Conservation (phyloP, 148 eudicot species). For the Silene conica region DNA sequence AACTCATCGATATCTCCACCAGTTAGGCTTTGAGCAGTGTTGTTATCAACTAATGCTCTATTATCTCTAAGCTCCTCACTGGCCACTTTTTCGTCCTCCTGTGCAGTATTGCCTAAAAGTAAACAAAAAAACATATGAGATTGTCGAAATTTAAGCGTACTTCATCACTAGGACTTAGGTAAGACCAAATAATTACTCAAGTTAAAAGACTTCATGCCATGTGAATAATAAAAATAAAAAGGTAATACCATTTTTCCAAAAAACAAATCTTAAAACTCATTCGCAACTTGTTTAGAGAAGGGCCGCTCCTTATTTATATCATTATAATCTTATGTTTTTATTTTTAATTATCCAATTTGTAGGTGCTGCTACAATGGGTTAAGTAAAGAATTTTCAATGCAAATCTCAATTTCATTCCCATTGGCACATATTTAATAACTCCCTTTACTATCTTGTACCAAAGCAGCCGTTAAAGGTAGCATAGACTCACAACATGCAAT, state of each 20-base stretch:
- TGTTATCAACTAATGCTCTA: slow-evolving; percentile 77
- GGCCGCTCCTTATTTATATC: no score
- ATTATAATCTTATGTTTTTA: no score
- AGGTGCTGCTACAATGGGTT: no score
- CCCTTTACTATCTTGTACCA: neutral
- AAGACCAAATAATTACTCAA: neutral
- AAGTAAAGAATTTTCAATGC: no score
- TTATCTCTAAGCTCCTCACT: slow-evolving; percentile 68
- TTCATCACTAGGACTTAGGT: neutral
- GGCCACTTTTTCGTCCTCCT: slow-evolving; percentile 34
- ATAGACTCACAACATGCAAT: neutral
- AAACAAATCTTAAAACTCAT: neutral
- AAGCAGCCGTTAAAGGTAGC: neutral
- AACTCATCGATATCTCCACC: slow-evolving; percentile 81
- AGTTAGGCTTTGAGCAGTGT: slow-evolving; percentile 83
- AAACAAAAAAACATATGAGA: neutral
- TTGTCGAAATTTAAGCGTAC: no score
- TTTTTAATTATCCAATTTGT: neutral
- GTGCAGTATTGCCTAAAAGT: slow-evolving; percentile 29
- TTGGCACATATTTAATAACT: neutral
- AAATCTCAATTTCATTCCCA: neutral
- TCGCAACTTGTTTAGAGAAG: no score
- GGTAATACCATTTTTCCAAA: no score
- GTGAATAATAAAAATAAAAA: neutral
- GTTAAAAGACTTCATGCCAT: neutral